Conservation (phyloP, 179 eudicot species). For the Silene vulgaris region DNA sequence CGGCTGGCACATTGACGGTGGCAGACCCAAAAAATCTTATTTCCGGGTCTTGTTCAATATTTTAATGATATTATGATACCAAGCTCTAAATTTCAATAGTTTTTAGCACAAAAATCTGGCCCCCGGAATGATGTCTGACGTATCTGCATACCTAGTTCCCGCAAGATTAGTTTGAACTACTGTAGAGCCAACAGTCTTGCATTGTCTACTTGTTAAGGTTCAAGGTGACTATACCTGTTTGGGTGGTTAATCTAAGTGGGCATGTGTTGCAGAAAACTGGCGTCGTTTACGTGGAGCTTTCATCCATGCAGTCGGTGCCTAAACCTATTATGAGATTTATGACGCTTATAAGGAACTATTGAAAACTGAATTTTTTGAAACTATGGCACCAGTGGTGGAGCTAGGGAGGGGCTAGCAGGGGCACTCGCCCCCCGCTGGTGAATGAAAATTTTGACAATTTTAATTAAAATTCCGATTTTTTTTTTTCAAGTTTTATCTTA, state of each 20-base stretch:
- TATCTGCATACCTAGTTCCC: neutral
- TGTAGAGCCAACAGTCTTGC: neutral
- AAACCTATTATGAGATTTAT: neutral
- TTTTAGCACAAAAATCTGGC: neutral
- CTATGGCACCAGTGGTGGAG: neutral
- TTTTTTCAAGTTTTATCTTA: too few species aligned
- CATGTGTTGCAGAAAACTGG: neutral
- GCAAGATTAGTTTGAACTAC: neutral
- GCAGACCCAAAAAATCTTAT: neutral
- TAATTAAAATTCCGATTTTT: too few species aligned
- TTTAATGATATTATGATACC: neutral
- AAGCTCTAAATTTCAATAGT: neutral
- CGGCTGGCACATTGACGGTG: neutral
- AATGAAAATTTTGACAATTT: too few species aligned
- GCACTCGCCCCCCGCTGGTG: too few species aligned
- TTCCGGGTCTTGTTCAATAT: neutral
- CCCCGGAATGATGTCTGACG: neutral
- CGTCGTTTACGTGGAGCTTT: slow-evolving; percentile 2
- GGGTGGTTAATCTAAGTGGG: neutral
- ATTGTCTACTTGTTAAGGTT: slow-evolving; percentile 1
- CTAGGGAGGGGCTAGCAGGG: too few species aligned
- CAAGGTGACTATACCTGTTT: slow-evolving; percentile 3
- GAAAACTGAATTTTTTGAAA: neutral
- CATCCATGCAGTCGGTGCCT: slow-evolving; percentile 6
- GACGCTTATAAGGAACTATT: neutral